Evolutionary conservation across 495 filamentous ascomycete genomes (phyloP).

Genomic region (Choiromyces venosus): DNA sequence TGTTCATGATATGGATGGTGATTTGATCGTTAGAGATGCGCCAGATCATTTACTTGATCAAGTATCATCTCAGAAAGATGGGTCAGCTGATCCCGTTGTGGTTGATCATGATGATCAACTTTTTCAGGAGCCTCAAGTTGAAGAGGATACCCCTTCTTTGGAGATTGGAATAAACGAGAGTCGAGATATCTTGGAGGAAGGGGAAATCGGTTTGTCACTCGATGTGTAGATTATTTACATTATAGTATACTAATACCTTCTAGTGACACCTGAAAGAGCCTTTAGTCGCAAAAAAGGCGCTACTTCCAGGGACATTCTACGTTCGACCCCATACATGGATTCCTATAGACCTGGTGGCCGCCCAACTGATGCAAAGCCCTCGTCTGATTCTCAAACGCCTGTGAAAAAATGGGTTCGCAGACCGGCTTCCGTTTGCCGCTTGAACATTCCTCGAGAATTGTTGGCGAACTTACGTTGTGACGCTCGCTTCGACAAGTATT

Average conservation of each 20-base stretch:
- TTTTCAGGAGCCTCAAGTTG: neutral
- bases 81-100: neutral
- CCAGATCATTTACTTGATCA: neutral
- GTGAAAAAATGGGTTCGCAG: neutral
- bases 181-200: neutral
- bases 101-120: neutral
- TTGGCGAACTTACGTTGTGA: slow-evolving; percentile 22
- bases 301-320: neutral
- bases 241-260: neutral
- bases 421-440: neutral
- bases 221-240: neutral
- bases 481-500: slow-evolving; percentile 15
- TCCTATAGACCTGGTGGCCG: neutral
- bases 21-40: neutral
- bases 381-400: neutral
- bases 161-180: neutral
- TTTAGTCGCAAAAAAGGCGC: neutral
- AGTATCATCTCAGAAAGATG: neutral
- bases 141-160: neutral
- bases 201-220: neutral
- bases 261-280: neutral
- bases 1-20: neutral
- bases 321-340: neutral
- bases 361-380: neutral
- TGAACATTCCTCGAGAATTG: slow-evolving; percentile 13